Percentiles rank a stretch among this genome's conserved stretches.
Evolutionary conservation across 306 rosid species (phyloP).

Genomic region (Arachis stenosperma): DNA sequence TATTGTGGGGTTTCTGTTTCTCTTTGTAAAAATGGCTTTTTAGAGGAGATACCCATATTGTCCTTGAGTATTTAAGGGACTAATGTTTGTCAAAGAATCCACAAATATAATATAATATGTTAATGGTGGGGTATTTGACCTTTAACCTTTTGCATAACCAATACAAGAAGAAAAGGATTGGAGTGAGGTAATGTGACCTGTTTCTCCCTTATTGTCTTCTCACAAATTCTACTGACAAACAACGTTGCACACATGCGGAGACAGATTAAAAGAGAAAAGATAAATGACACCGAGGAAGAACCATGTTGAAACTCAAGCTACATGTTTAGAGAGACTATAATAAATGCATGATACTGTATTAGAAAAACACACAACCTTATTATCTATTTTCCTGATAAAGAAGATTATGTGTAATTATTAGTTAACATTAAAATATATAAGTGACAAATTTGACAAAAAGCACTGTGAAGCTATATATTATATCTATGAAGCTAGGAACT

Average conservation of each 20-base stretch:
- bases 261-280: constrained; percentile 22
- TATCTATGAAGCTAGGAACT: constrained; percentile 33
- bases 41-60: constrained; percentile 68
- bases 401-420: no score
- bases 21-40: constrained; percentile 72
- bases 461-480: constrained; percentile 8
- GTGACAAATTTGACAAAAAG: constrained; percentile 17
- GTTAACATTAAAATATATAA: not conserved
- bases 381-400: no score
- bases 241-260: constrained; percentile 46
- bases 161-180: constrained; percentile 57
- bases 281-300: constrained; percentile 11
- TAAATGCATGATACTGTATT: no score
- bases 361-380: no score
- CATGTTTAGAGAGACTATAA: no score
- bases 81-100: constrained; percentile 96
- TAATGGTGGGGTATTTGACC: constrained; percentile 23
- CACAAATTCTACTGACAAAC: constrained; percentile 43
- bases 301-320: not conserved
- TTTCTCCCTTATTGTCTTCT: constrained; percentile 61
- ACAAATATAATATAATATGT: constrained; percentile 40
- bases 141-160: constrained; percentile 66
- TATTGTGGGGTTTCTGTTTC: constrained; percentile 64
- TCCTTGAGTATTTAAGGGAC: constrained; percentile 67
- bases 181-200: constrained; percentile 48